A percentile compares a stretch with the other conserved stretches of the same genome.
Evolutionary conservation across 129 eudicot species (phyloP).

Genomic region (Apium graveolens): DNA sequence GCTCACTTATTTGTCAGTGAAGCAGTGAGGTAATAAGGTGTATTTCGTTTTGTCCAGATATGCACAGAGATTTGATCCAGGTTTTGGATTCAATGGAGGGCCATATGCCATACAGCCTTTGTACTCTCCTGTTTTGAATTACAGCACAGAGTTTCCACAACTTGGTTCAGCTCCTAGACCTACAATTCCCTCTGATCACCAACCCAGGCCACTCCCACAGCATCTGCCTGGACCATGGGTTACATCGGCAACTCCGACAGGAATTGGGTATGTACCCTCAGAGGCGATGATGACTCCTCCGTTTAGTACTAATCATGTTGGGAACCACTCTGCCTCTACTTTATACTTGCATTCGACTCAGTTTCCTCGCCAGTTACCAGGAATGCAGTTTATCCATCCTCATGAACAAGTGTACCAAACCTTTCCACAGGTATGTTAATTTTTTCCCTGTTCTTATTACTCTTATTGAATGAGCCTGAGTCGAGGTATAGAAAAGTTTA

Average conservation of each 20-base stretch:
- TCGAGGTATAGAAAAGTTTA: background rate
- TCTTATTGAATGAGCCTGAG: background rate
- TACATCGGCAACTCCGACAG: constrained; percentile 55
- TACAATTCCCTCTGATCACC: constrained; percentile 56
- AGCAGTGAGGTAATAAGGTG: background rate
- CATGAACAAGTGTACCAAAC: constrained; percentile 77
- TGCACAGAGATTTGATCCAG: constrained; percentile 92
- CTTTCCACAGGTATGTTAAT: constrained; percentile 52
- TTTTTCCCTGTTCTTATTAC: background rate
- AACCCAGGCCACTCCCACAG: constrained; percentile 56
- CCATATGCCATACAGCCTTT: constrained; percentile 77
- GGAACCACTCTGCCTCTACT: constrained; percentile 55
- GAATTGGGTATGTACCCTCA: constrained; percentile 60
- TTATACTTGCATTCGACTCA: constrained; percentile 61
- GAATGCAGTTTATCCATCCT: constrained; percentile 73
- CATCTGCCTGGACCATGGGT: constrained; percentile 73
- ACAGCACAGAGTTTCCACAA: constrained; percentile 94
- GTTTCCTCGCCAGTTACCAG: constrained; percentile 80
- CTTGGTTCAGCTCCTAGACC: constrained; percentile 74
- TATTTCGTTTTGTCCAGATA: constrained; percentile 36
- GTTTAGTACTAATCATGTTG: constrained; percentile 49
- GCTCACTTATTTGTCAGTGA: background rate
- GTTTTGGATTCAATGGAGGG: constrained; percentile 81
- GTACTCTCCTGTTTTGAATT: constrained; percentile 76
- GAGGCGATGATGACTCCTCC: constrained; percentile 62